Percentiles rank a stretch among this genome's conserved stretches.
These are phyloP conservation scores for Aspergillus thermomutatus DNA, from an alignment of 2,329 filamentous ascomycete genomes.

Conservation along the genomic window DNA sequence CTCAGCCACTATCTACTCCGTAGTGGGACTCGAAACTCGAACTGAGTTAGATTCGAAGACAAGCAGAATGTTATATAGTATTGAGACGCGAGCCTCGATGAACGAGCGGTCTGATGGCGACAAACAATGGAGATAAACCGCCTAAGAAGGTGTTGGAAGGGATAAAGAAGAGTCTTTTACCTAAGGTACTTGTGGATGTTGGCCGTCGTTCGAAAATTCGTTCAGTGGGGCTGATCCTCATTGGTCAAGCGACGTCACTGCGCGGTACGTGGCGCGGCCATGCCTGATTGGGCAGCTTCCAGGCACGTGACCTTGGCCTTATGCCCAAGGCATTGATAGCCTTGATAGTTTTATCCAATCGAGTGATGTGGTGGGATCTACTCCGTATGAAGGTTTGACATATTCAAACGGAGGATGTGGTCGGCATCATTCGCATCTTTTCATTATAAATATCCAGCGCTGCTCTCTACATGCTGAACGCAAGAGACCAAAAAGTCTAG, in stretches of 20 bases:
- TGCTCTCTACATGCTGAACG: neutral
- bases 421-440: neutral
- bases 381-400: too few species aligned
- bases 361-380: neutral
- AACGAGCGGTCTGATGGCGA: neutral
- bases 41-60: neutral
- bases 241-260: conserved; percentile 28
- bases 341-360: neutral
- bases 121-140: neutral
- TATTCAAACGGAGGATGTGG: too few species aligned
- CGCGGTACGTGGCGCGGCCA: conserved; percentile 18
- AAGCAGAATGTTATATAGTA: conserved; percentile 4
- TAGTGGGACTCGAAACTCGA: neutral
- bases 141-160: conserved; percentile 8
- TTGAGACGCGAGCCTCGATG: neutral
- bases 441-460: neutral
- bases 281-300: conserved; percentile 17
- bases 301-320: conserved; percentile 17
- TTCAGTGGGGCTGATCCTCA: conserved; percentile 23
- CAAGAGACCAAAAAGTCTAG: neutral
- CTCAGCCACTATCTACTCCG: neutral
- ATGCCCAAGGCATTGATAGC: conserved; percentile 4
- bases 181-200: too few species aligned
- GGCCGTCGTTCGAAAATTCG: conserved; percentile 20
- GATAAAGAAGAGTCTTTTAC: conserved; percentile 7